Base-by-base conservation (phyloP, 75 land plant genomes). In the Azolla pinnata region DNA sequence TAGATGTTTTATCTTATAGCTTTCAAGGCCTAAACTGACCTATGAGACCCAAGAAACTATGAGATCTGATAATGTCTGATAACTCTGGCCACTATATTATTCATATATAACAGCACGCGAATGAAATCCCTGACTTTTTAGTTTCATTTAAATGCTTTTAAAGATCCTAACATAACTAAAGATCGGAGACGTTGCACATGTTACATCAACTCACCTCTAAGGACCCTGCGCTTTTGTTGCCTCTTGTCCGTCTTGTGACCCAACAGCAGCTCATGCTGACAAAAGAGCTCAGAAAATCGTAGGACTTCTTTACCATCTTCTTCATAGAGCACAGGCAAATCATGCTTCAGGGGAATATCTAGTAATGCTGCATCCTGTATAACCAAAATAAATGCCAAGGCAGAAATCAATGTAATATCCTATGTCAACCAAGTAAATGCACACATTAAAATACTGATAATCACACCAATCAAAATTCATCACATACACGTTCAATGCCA, bases 231-330 rank as follows among this genome's bases (percentile, higher is more conserved):
- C 26, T 57, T 67, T 44, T 52, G 61, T 28, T 61, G 74, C 12
- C 61, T 69, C 33, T 67, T 83, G 47, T 62, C 61, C 16, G 53
- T 83, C 49, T 66, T 74, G 52, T 31, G 19, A 27, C 73, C 74
- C 70, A 67, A 81, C 54, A 67, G 34, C n/a, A 84, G 78, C 51
- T 77, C 81, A 48, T 75, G 75, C 31, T 79, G 69, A 60, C 99
- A 90, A 81, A 93, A 93, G 49, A 93, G 81, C 66, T 93, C 96
- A 48, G 99, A 93, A 59, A 93, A 93, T 18, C 83, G 73, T 38
- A 93, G 73, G 20, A 93, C 81, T 10, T 57, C 82, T 72, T 67
- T 77, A 4, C 99, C 99, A 73, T 88, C 77, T 53, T 88, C 90
- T 59, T 85, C 47, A 52, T 72, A 93, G 14, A 93, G 66, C 50